phyloP scores from a whole-genome alignment of 2,329 filamentous ascomycete genomes.

The Hymenoscyphus fructigenus region DNA sequence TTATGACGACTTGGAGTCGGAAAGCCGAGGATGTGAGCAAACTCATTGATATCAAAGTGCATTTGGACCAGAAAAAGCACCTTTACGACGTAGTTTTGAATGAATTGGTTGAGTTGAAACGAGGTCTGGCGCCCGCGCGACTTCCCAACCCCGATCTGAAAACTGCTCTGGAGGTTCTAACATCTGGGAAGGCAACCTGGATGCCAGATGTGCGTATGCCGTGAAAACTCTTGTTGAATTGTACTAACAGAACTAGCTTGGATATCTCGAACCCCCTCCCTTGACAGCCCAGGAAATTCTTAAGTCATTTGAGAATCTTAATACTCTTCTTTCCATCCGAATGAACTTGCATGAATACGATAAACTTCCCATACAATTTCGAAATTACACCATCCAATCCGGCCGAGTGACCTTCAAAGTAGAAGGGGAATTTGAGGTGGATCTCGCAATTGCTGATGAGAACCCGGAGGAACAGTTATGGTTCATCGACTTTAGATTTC shows the following conservation, averaged over 20 bases:
- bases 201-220: constrained; percentile 68
- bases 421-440: constrained; percentile 83
- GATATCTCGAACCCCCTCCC: constrained; percentile 72
- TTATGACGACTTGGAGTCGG: constrained; percentile 87
- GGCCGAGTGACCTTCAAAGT: constrained; percentile 91
- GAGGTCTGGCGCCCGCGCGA: constrained; percentile 68
- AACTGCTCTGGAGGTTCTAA: constrained; percentile 82
- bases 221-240: not conserved
- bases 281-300: constrained; percentile 71
- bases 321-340: constrained; percentile 78
- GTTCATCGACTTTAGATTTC: constrained; percentile 88
- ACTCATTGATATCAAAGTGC: constrained; percentile 81
- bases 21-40: constrained; percentile 77
- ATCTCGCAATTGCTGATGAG: constrained; percentile 87
- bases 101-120: constrained; percentile 69
- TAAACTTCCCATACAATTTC: constrained; percentile 70
- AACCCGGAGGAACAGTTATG: constrained; percentile 82
- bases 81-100: constrained; percentile 61
- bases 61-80: constrained; percentile 64
- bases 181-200: constrained; percentile 73
- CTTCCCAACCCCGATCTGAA: constrained; percentile 88
- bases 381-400: constrained; percentile 73
- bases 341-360: constrained; percentile 84
- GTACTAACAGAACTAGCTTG: constrained; percentile 51
- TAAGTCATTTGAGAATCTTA: constrained; percentile 74